Evolutionary conservation across 2,329 filamentous ascomycete genomes (phyloP).

Genomic region (Eutypella sp.): DNA sequence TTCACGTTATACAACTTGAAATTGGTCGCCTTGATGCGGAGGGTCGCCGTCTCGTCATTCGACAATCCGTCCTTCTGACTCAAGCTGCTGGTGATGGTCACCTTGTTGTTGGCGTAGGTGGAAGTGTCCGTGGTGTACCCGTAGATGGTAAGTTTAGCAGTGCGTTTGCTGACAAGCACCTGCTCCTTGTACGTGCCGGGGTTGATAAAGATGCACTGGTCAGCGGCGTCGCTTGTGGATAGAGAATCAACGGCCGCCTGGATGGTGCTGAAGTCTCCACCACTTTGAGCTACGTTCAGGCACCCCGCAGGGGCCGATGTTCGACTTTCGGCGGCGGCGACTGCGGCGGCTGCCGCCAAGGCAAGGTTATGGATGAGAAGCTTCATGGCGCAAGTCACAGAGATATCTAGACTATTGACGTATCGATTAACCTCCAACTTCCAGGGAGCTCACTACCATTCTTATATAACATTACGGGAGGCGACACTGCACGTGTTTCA

Average conservation of each 20-base stretch:
- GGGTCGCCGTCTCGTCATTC: slow-evolving; percentile 48
- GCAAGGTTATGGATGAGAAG: slow-evolving; percentile 6
- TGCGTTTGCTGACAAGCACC: slow-evolving; percentile 45
- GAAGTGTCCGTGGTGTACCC: slow-evolving; percentile 51
- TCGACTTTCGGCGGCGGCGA: slow-evolving; percentile 25
- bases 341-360: slow-evolving; percentile 13
- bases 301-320: slow-evolving; percentile 41
- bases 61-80: slow-evolving; percentile 42
- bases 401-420: too few species aligned
- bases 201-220: slow-evolving; percentile 58
- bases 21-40: slow-evolving; percentile 40
- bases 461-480: too few species aligned
- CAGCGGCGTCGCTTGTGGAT: slow-evolving; percentile 39
- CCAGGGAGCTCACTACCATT: too few species aligned
- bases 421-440: too few species aligned
- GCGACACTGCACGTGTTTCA: too few species aligned
- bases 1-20: slow-evolving; percentile 60
- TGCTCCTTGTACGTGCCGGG: slow-evolving; percentile 57
- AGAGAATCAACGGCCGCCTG: slow-evolving; percentile 55
- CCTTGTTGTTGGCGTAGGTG: slow-evolving; percentile 51
- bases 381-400: slow-evolving; percentile 14
- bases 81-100: slow-evolving; percentile 43
- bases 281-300: slow-evolving; percentile 37
- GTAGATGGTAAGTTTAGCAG: slow-evolving; percentile 48
- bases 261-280: slow-evolving; percentile 34